Evolutionary conservation across 2,329 filamentous ascomycete genomes (phyloP).

Genomic region (Coniochaeta hoffmannii): DNA sequence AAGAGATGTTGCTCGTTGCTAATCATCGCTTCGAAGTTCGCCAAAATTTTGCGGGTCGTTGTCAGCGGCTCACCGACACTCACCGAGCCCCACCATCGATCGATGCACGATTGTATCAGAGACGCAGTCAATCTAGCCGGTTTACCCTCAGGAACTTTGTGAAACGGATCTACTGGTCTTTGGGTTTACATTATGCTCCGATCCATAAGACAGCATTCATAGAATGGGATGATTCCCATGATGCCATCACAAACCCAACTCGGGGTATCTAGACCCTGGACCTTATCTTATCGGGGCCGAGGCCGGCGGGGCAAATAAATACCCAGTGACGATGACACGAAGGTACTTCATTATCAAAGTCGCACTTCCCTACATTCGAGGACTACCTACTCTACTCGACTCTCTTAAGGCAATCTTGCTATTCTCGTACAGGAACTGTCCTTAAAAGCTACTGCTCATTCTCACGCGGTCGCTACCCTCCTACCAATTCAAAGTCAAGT

Average conservation of each 20-base stretch:
- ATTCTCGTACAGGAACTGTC: no score
- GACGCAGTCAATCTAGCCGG: not conserved
- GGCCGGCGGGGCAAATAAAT: constrained; percentile 6
- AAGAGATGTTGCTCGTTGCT: not conserved
- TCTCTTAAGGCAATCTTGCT: no score
- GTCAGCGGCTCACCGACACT: not conserved
- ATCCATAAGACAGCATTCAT: no score
- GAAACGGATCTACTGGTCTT: no score
- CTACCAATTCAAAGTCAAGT: not conserved
- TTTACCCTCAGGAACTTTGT: no score
- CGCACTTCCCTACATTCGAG: not conserved
- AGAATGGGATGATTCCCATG: not conserved
- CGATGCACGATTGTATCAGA: not conserved
- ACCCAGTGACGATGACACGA: not conserved
- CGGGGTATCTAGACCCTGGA: not conserved
- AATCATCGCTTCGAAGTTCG: not conserved
- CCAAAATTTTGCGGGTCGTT: not conserved
- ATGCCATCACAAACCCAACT: constrained; percentile 5
- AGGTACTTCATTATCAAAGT: not conserved
- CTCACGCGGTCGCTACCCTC: not conserved
- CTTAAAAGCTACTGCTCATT: no score
- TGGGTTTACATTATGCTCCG: no score
- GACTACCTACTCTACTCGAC: no score
- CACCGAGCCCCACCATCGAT: not conserved
- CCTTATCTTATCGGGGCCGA: constrained; percentile 9